Base-by-base conservation (phyloP, 495 filamentous ascomycete species). In the Xanthoparmelia taractica region DNA sequence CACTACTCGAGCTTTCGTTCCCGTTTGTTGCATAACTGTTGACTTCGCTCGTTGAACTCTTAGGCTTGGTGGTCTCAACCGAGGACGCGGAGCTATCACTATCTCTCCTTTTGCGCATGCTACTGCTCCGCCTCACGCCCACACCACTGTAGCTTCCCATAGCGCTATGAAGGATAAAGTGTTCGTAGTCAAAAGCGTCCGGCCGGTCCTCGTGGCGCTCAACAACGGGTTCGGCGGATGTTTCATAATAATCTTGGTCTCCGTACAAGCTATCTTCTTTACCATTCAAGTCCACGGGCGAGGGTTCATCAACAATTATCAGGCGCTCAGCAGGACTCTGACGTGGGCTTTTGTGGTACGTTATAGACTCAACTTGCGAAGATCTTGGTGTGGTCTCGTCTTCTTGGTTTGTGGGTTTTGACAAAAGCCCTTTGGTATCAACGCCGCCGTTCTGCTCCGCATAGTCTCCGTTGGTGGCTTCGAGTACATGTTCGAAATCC, bases 121-220 rank as follows among this genome's bases (percentile, higher is more conserved):
- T 74, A 64, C 66, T 75, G 73, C 63, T 68, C 20, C 60, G 64
- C 38, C 67, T 66, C 41, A 61, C 59, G 17, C 58, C 55, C 29
- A 59, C 58, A 40, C 52, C 61, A 10, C 77, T 71, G 64, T 82
- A 86, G 45, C 78, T 88, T n/a, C 90, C 90, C 80, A 96, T 83
- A 20, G 90, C 89, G 68, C 88, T 92, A 70, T 96, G 91, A 15
- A 97, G 80, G 73, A 96, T 96, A 74, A 96, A 95, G 69, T 95
- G 84, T 70, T 97, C 90, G 66, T 98, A 98, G 71, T 96, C 94
- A 72, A 98, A 98, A 10, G 94, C 94, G 71, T 98, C 94, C 67
- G 92, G 87, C 20, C 94, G 89, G 73, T 97, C 93, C 76, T 98
- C 94, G 69, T 98, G 94, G 7, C 85, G 81, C 36, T 77, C 76